Base-by-base conservation (phyloP, 768 basidiomycete genomes). In the Lactarius evosmus region DNA sequence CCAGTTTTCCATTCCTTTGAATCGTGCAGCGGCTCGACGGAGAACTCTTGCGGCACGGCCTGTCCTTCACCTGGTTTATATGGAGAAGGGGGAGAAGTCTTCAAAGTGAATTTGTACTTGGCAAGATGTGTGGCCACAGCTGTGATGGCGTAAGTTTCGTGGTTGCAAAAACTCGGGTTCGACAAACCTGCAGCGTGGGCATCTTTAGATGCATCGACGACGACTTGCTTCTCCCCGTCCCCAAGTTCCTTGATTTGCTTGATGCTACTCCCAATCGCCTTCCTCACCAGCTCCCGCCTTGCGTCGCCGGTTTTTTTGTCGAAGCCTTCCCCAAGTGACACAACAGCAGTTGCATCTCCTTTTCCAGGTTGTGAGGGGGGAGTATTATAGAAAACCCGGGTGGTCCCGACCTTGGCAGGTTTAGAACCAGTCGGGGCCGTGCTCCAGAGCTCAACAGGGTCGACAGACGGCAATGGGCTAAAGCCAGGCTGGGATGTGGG, bases 111-210 rank as follows among this genome's bases (percentile, higher is more conserved):
- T 67, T 85, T 83, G 75, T 88, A 91, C 50, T 82, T 70, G 7
- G 89, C 88, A 66, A 95, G 78, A 69, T 91, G 81, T 2, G 93
- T 85, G 5, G 86, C 91, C 55, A 92, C 90, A 50, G 92, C 91
- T 88, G 67, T 36, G 51, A 34, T 53, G 27, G 2, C n/a, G 58
- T 67, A 66, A 54, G 64, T 49, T 64, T 61, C 4, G 59, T 12
- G 30, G 34, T 17, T 57, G 29, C 41, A 9, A 61, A 33, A 66
- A 32, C 2, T n/a, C 6, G n/a, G 36, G 55, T 33, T 16, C 19
- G 36, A 70, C 82, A 27, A 66, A 89, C 91, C 89, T 65, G 91
- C 85, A 64, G 90, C 91, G 66, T 93, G 91, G 25, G 89, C 81
- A 73, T 93, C 89, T 1, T 72, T 65, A 7, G 83, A 81, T 29